phyloP scores from a whole-genome alignment of 1,139 yeast genomes.

The Geotrichum carabidarum region DNA sequence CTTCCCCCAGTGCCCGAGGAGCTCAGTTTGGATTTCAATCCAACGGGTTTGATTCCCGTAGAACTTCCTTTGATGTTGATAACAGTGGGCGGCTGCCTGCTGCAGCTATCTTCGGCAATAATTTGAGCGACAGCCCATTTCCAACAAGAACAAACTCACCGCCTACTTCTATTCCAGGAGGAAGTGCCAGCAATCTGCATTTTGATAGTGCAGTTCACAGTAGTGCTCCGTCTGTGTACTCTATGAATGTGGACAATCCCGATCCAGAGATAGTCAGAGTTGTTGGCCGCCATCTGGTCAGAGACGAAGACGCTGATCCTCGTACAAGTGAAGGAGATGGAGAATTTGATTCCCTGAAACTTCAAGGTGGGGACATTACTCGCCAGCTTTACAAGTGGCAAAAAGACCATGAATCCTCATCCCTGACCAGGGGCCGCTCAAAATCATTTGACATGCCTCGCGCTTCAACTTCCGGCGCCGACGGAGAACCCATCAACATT shows the following conservation, averaged over 20 bases:
- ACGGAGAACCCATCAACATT: constrained; percentile 44
- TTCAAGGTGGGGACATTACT: constrained; percentile 85
- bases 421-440: constrained; percentile 33
- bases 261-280: constrained; percentile 51
- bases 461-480: constrained; percentile 24
- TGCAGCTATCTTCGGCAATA: neutral
- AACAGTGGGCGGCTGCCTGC: constrained; percentile 6
- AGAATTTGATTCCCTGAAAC: constrained; percentile 51
- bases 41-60: constrained; percentile 11
- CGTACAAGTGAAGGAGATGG: constrained; percentile 27
- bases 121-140: constrained; percentile 8
- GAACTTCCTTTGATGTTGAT: constrained; percentile 18
- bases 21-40: constrained; percentile 3
- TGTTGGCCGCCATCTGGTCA: constrained; percentile 55
- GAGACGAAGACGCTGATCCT: constrained; percentile 24
- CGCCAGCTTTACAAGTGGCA: constrained; percentile 76
- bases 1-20: constrained; percentile 15
- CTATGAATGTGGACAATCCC: constrained; percentile 41
- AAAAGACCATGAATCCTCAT: constrained; percentile 44
- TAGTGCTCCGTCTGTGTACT: constrained; percentile 17
- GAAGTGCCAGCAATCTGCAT: neutral
- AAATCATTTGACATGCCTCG: constrained; percentile 41
- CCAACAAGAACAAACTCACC: constrained; percentile 13
- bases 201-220: constrained; percentile 6
- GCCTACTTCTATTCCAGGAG: constrained; percentile 7